phyloP scores from a whole-genome alignment of 1,284 basidiomycete genomes.

The Apiotrichum akiyoshidainum region DNA sequence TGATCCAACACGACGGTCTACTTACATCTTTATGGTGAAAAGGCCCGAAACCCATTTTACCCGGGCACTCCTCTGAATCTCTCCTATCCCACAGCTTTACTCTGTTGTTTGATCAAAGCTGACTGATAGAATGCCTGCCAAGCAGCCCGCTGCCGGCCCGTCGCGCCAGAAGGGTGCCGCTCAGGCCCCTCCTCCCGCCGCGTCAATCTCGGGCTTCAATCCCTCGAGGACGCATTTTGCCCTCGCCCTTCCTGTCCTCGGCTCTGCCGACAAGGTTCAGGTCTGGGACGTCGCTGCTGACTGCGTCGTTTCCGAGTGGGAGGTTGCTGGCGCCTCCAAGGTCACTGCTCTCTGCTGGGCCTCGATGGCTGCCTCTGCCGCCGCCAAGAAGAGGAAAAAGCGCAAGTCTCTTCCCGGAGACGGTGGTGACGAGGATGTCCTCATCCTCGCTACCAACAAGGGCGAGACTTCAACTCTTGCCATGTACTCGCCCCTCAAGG shows the following conservation, averaged over 20 bases:
- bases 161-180: constrained; percentile 38
- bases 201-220: constrained; percentile 47
- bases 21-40: constrained; percentile 44
- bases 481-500: constrained; percentile 33
- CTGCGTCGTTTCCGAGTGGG: constrained; percentile 47
- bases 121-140: constrained; percentile 34
- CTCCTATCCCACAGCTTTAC: background rate
- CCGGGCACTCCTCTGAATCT: constrained; percentile 44
- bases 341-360: constrained; percentile 42
- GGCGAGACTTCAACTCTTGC: constrained; percentile 25
- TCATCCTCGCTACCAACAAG: constrained; percentile 40
- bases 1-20: constrained; percentile 51
- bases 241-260: constrained; percentile 44
- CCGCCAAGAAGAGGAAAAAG: constrained; percentile 35
- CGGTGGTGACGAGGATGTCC: constrained; percentile 33
- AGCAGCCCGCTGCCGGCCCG: constrained; percentile 43
- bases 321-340: constrained; percentile 44
- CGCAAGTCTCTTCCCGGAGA: constrained; percentile 23
- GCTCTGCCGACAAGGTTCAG: constrained; percentile 47
- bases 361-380: constrained; percentile 22
- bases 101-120: constrained; percentile 5
- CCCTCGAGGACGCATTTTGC: constrained; percentile 44
- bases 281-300: constrained; percentile 48
- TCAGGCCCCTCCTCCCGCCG: constrained; percentile 43
- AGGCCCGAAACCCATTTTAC: constrained; percentile 41